These are phyloP conservation scores for Trametes hirsuta DNA, from an alignment of 1,284 basidiomycete genomes.

Conservation along the genomic window DNA sequence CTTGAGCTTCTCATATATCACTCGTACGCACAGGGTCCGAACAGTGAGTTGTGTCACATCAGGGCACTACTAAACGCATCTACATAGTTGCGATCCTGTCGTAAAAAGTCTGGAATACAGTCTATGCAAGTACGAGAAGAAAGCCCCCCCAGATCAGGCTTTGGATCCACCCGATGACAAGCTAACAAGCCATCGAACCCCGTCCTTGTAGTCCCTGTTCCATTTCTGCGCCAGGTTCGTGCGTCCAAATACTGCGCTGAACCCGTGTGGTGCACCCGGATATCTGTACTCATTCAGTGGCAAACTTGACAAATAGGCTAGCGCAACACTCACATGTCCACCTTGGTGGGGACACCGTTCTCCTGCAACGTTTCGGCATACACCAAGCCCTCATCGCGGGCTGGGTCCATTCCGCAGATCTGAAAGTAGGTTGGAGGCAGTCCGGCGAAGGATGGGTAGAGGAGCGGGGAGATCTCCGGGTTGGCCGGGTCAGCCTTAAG, in stretches of 20 bases:
- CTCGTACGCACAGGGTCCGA: too few relatives aligned
- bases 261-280: constrained; percentile 3
- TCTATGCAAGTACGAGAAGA: too few relatives aligned
- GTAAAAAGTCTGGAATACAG: too few relatives aligned
- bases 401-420: constrained; percentile 23
- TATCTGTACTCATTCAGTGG: neutral
- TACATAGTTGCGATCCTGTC: too few relatives aligned
- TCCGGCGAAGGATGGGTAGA: constrained; percentile 12
- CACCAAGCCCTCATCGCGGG: constrained; percentile 27
- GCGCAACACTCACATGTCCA: constrained; percentile 16
- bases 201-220: neutral
- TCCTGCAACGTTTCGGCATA: constrained; percentile 23
- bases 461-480: constrained; percentile 19
- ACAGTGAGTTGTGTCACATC: too few relatives aligned
- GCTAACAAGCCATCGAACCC: neutral
- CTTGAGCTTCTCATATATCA: too few relatives aligned
- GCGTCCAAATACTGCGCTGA: neutral
- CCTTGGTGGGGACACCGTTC: constrained; percentile 19
- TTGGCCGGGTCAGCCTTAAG: constrained; percentile 9
- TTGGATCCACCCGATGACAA: neutral
- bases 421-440: constrained; percentile 27
- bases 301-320: too few relatives aligned
- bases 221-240: neutral
- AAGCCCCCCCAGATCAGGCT: neutral
- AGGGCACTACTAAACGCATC: too few relatives aligned